A percentile compares a stretch with the other conserved stretches of the same genome.
These are phyloP conservation scores for Candida methanosorbosa DNA, from an alignment of 805 yeast genomes.

Conservation along the genomic window DNA sequence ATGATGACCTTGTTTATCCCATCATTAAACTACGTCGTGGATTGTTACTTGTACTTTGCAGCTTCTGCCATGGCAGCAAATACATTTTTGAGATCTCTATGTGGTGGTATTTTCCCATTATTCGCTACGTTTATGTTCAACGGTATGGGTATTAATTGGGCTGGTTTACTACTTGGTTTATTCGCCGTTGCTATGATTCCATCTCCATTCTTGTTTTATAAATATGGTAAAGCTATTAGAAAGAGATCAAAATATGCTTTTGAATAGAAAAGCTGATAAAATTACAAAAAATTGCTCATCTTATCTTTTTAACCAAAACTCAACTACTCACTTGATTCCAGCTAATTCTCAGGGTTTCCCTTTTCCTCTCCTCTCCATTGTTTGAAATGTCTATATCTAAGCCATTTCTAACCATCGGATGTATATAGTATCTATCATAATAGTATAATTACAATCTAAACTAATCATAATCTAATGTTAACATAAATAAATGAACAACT, in stretches of 20 bases:
- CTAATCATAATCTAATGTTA: too few relatives aligned
- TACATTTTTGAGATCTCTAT: slow-evolving; percentile 57
- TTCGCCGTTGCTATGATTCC: slow-evolving; percentile 50
- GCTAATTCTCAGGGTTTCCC: too few relatives aligned
- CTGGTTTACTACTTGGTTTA: slow-evolving; percentile 62
- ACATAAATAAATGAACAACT: too few relatives aligned
- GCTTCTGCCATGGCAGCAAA: slow-evolving; percentile 77
- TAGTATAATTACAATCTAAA: too few relatives aligned
- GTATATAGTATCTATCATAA: too few relatives aligned
- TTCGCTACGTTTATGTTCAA: slow-evolving; percentile 67
- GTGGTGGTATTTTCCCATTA: slow-evolving; percentile 47
- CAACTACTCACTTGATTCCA: too few relatives aligned
- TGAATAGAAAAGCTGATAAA: too few relatives aligned
- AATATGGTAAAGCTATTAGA: slow-evolving; percentile 50
- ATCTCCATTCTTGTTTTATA: slow-evolving; percentile 59
- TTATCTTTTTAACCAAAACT: neutral
- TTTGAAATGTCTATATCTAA: too few relatives aligned
- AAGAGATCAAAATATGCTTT: slow-evolving; percentile 50
- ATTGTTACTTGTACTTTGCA: slow-evolving; percentile 59
- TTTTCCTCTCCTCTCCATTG: too few relatives aligned
- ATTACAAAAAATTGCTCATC: slow-evolving; percentile 1
- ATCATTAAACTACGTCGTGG: slow-evolving; percentile 64
- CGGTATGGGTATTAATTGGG: slow-evolving; percentile 68
- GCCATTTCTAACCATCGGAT: too few relatives aligned
- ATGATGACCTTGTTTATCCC: slow-evolving; percentile 60